phyloP scores from a whole-genome alignment of 1,284 basidiomycete species.

The Kwoniella shivajii region DNA sequence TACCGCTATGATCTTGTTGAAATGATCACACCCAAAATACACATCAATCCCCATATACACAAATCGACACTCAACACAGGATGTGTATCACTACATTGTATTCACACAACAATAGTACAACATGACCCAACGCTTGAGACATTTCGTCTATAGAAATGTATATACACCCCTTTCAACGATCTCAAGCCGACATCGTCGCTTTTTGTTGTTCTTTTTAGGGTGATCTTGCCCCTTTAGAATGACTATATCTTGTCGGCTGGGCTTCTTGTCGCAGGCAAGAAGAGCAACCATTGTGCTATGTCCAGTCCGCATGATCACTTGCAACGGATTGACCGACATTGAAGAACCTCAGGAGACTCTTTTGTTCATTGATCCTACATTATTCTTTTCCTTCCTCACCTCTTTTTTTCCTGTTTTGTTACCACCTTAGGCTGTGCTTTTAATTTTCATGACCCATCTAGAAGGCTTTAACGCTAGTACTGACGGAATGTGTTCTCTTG shows the following conservation, averaged over 20 bases:
- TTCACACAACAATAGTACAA: too few relatives aligned
- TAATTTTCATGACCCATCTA: not conserved
- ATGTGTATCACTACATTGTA: too few relatives aligned
- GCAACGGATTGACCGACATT: too few relatives aligned
- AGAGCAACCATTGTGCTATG: too few relatives aligned
- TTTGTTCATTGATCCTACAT: not conserved
- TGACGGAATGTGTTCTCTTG: slow-evolving; percentile 16
- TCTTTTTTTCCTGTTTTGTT: not conserved
- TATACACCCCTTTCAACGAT: not conserved
- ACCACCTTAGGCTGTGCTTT: not conserved
- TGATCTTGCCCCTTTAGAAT: not conserved
- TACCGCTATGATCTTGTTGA: too few relatives aligned
- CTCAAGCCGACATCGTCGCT: slow-evolving; percentile 1
- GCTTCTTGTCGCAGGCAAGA: too few relatives aligned
- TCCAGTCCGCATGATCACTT: too few relatives aligned
- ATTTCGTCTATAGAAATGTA: not conserved
- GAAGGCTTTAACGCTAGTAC: slow-evolving; percentile 1
- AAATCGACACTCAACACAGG: too few relatives aligned
- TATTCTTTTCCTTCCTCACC: not conserved
- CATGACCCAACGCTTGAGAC: slow-evolving; percentile 3
- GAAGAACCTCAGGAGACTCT: too few relatives aligned
- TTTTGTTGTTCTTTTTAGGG: slow-evolving; percentile 3
- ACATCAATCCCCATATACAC: too few relatives aligned
- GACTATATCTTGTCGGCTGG: not conserved
- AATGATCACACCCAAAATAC: too few relatives aligned